A percentile compares a stretch with the other conserved stretches of the same genome.
Conservation (phyloP, 2,329 filamentous ascomycete genomes). For the Botrytis byssoidea region DNA sequence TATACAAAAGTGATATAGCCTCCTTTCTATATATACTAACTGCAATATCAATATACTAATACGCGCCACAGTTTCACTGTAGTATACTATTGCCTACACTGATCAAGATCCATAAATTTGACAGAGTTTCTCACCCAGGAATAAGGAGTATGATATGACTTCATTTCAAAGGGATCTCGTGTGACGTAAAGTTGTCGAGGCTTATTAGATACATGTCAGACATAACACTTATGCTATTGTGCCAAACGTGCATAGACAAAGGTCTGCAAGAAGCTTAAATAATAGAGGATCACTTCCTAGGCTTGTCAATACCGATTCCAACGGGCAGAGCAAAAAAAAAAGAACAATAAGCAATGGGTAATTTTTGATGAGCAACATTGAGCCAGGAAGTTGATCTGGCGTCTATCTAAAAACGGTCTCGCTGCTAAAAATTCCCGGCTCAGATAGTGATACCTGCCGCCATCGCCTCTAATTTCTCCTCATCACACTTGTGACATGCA, state of each 20-base stretch:
- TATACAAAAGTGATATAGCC: no score
- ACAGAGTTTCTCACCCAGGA: neutral
- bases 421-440: neutral
- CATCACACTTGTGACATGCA: slow-evolving; percentile 14
- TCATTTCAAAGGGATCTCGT: neutral
- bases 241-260: neutral
- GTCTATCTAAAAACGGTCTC: neutral
- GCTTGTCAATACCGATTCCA: neutral
- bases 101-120: neutral
- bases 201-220: no score
- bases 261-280: neutral
- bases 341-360: neutral
- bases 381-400: neutral
- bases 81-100: no score
- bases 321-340: neutral
- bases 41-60: no score
- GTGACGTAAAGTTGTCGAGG: neutral
- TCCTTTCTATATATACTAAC: no score
- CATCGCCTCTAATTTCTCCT: slow-evolving; percentile 5
- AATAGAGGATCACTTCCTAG: neutral
- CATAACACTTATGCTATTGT: neutral
- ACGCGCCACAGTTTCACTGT: no score
- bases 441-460: neutral
- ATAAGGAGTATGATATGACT: neutral
- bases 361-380: neutral